phyloP scores from a whole-genome alignment of 2,329 filamentous ascomycete species.

The Pestalotiopsis sp. region DNA sequence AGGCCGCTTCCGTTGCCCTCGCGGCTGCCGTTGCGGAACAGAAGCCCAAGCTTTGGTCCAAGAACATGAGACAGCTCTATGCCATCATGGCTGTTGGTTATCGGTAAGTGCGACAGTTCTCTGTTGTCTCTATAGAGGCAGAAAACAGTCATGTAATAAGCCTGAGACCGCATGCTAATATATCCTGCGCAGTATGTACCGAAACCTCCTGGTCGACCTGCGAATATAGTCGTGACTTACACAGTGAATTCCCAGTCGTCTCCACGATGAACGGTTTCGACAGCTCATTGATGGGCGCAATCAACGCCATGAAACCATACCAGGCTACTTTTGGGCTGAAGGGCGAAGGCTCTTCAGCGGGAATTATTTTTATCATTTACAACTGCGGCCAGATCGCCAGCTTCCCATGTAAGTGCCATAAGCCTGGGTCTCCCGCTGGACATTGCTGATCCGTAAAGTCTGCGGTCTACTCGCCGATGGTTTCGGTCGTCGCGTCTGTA shows the following conservation, averaged over 20 bases:
- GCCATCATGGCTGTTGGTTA: conserved; percentile 41
- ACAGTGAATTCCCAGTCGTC: conserved; percentile 25
- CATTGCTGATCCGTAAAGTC: conserved; percentile 27
- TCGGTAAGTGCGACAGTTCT: conserved; percentile 11
- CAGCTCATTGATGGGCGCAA: conserved; percentile 53
- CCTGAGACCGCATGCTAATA: background rate
- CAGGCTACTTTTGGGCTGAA: conserved; percentile 50
- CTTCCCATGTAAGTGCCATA: conserved; percentile 39
- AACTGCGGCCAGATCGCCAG: conserved; percentile 53
- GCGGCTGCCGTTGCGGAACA: conserved; percentile 35
- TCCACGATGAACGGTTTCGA: conserved; percentile 62
- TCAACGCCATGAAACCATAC: conserved; percentile 55
- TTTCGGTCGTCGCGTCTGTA: conserved; percentile 55
- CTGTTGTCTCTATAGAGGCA: background rate
- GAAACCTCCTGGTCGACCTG: background rate
- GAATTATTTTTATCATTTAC: conserved; percentile 50
- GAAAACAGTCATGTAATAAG: background rate
- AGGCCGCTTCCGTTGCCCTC: conserved; percentile 38
- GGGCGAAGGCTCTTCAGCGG: conserved; percentile 48
- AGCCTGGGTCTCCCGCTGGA: background rate
- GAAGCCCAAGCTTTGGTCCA: conserved; percentile 35
- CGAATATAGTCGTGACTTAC: background rate
- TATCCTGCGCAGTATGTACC: background rate
- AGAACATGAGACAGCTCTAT: conserved; percentile 38
- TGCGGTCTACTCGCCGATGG: conserved; percentile 53